phyloP scores from a whole-genome alignment of 2,329 filamentous ascomycete species.

The Hypomyces rosellus region DNA sequence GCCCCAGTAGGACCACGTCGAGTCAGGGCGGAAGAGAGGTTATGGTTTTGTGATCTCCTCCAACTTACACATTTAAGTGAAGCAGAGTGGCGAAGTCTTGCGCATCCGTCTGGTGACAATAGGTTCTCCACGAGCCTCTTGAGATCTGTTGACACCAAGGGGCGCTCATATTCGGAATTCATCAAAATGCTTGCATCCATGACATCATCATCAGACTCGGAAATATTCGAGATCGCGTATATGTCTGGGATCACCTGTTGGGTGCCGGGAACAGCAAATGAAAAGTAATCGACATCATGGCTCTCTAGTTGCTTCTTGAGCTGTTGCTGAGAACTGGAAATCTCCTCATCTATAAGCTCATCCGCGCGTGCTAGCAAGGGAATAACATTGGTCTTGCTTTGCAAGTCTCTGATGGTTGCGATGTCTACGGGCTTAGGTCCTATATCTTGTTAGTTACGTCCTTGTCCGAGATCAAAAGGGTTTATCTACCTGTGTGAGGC shows the following conservation, averaged over 20 bases:
- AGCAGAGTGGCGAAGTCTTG: conserved; percentile 75
- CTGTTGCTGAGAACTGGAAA: conserved; percentile 52
- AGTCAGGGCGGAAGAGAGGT: conserved; percentile 11
- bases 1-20: conserved; percentile 8
- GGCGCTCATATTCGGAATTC: conserved; percentile 83
- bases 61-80: conserved; percentile 76
- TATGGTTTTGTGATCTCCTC: conserved; percentile 38
- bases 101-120: conserved; percentile 70
- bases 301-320: conserved; percentile 51
- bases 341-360: conserved; percentile 51
- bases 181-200: conserved; percentile 94
- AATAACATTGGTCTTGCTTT: conserved; percentile 73
- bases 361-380: conserved; percentile 77
- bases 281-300: conserved; percentile 57
- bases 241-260: conserved; percentile 36
- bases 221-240: conserved; percentile 72
- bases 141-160: conserved; percentile 72
- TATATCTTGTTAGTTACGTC: conserved; percentile 17
- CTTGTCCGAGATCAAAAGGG: neutral
- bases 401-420: conserved; percentile 63
- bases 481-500: conserved; percentile 52
- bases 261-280: conserved; percentile 44
- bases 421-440: conserved; percentile 47
- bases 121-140: conserved; percentile 60
- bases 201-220: conserved; percentile 64